These are phyloP conservation scores for Erigeron canadensis DNA, from an alignment of 129 eudicot species.

Conservation along the genomic window DNA sequence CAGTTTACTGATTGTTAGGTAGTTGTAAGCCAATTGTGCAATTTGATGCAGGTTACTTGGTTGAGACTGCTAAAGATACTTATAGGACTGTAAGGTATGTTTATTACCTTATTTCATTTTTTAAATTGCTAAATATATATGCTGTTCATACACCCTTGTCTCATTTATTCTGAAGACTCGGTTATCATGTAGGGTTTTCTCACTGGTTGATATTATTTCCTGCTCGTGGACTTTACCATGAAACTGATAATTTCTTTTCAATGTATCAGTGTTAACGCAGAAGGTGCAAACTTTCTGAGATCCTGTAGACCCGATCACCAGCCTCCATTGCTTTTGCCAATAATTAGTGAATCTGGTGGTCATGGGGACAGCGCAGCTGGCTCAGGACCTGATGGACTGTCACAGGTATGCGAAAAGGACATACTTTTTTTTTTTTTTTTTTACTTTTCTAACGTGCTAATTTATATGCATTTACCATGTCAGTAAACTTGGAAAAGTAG, in stretches of 20 bases:
- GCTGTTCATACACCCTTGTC: not conserved
- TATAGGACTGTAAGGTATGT: slow-evolving; percentile 63
- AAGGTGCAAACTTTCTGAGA: slow-evolving; percentile 66
- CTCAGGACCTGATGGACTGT: slow-evolving; percentile 46
- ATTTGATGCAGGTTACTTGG: slow-evolving; percentile 75
- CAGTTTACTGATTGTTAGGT: not conserved
- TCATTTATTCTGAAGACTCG: slow-evolving; percentile 6
- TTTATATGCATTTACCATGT: not conserved
- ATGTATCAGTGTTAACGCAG: slow-evolving; percentile 64
- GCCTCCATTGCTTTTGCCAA: slow-evolving; percentile 75
- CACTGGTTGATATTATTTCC: slow-evolving; percentile 16
- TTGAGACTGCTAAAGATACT: slow-evolving; percentile 59
- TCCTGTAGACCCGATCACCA: slow-evolving; percentile 83
- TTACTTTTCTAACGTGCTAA: not conserved
- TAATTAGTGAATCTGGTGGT: slow-evolving; percentile 50
- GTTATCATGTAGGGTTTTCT: slow-evolving; percentile 14
- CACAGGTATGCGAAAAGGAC: slow-evolving; percentile 49
- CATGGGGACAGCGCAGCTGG: slow-evolving; percentile 39
- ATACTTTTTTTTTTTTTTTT: not conserved
- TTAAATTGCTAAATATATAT: not conserved
- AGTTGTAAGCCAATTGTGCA: slow-evolving; percentile 16
- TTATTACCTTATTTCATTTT: slow-evolving; percentile 4
- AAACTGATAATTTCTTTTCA: slow-evolving; percentile 28
- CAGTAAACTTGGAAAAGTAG: not conserved
- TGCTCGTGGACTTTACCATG: slow-evolving; percentile 20